Base-by-base conservation (phyloP, 768 basidiomycete genomes). In the Podaxis sp. region DNA sequence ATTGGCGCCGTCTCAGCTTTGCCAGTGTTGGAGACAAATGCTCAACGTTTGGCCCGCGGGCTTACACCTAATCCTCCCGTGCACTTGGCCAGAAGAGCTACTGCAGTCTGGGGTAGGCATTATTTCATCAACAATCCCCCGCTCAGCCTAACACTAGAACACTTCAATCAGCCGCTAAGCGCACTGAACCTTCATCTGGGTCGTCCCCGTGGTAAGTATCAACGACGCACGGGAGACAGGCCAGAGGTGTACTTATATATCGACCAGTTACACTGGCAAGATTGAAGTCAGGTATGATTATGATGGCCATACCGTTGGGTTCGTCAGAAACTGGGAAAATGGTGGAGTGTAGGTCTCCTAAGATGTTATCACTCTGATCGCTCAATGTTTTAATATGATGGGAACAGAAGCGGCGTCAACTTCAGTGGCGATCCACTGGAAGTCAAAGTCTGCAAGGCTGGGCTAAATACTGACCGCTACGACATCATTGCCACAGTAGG, bases 1-100 rank as follows among this genome's bases (percentile, higher is more conserved):
- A 64, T 68, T 13, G 65, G 68, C 36, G 65, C 66, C 55, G 70
- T 60, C 40, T 56, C 58, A 17, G 66, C 65, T 48, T 65, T 64
- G n/a, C 65, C 74, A 28, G 48, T 65, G 30, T 54, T 62, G 13
- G 76, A 74, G 65, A 79, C 80, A 10, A 82, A 81, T 64, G 78
- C 71, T 24, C 75, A 81, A 62, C 75, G 82, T 41, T 67, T 83
- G 62, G 80, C 81, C 33, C 76, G 78, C 54, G 80, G 80, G 10
- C 72, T 82, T 17, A 76, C 79, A 36, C 77, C 78, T 2, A 70
- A 73, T 26, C 76, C 74, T 10, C 78, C 60, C 7, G 38, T 13
- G 5, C 60, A 52, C 15, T 46, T 61, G 13, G 58, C 58, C 49
- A 50, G 75, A 24, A 72, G 69, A 48, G 48, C 37, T 22, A 52